phyloP scores from a whole-genome alignment of 805 yeast genomes.

The Candida chilensis region DNA sequence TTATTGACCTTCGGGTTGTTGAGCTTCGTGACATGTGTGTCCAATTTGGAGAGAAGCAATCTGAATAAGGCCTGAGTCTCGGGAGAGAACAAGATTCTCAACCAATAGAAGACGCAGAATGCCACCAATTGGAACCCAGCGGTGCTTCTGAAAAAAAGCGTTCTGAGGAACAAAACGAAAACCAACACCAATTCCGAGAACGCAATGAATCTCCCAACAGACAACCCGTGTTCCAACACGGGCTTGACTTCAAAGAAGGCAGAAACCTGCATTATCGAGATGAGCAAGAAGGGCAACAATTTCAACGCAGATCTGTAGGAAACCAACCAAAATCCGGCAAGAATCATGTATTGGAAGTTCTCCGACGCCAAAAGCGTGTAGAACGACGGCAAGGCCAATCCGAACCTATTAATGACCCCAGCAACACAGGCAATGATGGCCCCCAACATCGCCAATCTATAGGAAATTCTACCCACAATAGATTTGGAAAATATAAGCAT shows the following conservation, averaged over 20 bases:
- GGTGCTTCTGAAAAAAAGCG: constrained; percentile 53
- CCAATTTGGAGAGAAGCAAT: constrained; percentile 30
- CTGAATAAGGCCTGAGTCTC: constrained; percentile 34
- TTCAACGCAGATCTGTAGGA: constrained; percentile 61
- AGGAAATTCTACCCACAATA: constrained; percentile 39
- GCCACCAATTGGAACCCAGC: constrained; percentile 60
- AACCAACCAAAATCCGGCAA: constrained; percentile 52
- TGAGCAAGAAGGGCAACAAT: constrained; percentile 47
- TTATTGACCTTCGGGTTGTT: constrained; percentile 34
- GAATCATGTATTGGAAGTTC: constrained; percentile 60
- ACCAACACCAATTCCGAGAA: constrained; percentile 52
- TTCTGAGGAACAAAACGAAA: constrained; percentile 45
- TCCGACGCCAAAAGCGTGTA: constrained; percentile 61
- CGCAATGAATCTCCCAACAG: constrained; percentile 40
- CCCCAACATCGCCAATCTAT: constrained; percentile 50
- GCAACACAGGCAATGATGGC: constrained; percentile 40
- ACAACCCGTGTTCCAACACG: constrained; percentile 23
- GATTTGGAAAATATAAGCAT: constrained; percentile 22
- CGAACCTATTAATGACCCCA: constrained; percentile 51
- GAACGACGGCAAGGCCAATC: constrained; percentile 50
- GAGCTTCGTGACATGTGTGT: constrained; percentile 25
- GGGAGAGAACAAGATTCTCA: constrained; percentile 50
- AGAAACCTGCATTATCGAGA: constrained; percentile 51
- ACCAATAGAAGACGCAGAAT: constrained; percentile 58
- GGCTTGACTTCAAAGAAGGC: constrained; percentile 26